A percentile compares a stretch with the other conserved stretches of the same genome.
Evolutionary conservation across 306 rosid species (phyloP).

Genomic region (Bauhinia variegata): DNA sequence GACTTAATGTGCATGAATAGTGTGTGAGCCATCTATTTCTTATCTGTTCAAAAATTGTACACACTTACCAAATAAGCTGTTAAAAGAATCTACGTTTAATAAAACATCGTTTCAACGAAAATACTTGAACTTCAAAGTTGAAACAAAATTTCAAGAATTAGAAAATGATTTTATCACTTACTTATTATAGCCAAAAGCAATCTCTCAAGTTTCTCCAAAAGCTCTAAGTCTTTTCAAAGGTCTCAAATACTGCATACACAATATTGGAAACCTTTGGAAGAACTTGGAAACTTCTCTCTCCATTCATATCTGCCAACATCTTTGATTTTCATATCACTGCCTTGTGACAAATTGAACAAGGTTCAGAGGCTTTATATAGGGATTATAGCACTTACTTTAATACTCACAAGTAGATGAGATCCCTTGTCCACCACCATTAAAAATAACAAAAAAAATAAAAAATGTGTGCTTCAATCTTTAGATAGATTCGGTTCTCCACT

Average conservation of each 20-base stretch:
- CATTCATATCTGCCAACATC: background rate
- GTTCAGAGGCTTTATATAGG: background rate
- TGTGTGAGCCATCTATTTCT: too few relatives aligned
- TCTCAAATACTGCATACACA: background rate
- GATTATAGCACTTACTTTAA: background rate
- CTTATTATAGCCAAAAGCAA: background rate
- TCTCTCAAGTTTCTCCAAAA: background rate
- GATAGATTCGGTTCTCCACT: background rate
- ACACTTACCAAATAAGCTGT: too few relatives aligned
- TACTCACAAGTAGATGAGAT: too few relatives aligned
- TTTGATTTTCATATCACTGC: background rate
- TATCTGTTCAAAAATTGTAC: too few relatives aligned
- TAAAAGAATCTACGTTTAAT: too few relatives aligned
- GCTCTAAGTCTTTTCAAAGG: background rate
- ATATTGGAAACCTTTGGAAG: constrained; percentile 16
- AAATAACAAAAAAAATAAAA: too few relatives aligned
- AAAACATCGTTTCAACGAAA: too few relatives aligned
- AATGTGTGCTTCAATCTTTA: background rate
- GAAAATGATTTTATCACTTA: background rate
- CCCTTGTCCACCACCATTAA: too few relatives aligned
- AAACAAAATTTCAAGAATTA: too few relatives aligned
- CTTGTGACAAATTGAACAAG: background rate
- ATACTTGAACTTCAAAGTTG: too few relatives aligned
- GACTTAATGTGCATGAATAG: too few relatives aligned
- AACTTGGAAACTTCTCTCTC: background rate